Evolutionary conservation across 371 early-diverging fungal species (phyloP), one percentile per base, ranked within the genome.

Genomic region (Mucor plumbeus): DNA sequence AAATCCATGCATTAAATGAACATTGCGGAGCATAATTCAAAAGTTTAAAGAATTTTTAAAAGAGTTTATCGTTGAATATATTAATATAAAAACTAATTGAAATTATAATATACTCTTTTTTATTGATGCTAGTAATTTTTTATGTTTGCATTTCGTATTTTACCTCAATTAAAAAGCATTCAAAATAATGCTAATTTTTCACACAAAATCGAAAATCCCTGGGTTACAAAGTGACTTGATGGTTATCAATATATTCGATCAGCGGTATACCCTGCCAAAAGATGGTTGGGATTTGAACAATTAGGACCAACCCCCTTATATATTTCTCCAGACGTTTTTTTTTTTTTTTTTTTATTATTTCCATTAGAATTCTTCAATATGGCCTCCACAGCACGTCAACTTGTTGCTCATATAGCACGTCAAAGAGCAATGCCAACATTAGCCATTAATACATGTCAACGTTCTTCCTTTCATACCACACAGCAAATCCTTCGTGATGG

Each of bases 201-300:
- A 26, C 26, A 26, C 3, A 26, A 3, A 3, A 26, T 26, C 26
- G 26, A 26, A 26, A 26, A 26, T 26, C 26, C 26, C 26, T 53
- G 53, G 53, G 53, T 31, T 31, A 13, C 5, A 31, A 31, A 53
- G 53, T 53, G 53, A 53, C 53, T 53, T 9, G 50, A 50, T 50
- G 43, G 43, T 7, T 44, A 19, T 10, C n/a, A 17, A 17, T 17
- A 4, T 13, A 31, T 53, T 53, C 53, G 26, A 53, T 31, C 53
- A 53, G 53, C 53, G 53, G 53, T 53, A 53, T 53, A 53, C 53
- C 53, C 53, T 53, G 53, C 53, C 53, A 53, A 13, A 47, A 47
- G 17, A 47, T 26, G 26, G 19, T 50, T 26, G 7, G 14, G 19
- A 10, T 13, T 38, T 38, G 38, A 38, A 11, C 38, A 11, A 9